Evolutionary conservation across 352 stramenopile species (phyloP).

Genomic region (Phytophthora quininea): DNA sequence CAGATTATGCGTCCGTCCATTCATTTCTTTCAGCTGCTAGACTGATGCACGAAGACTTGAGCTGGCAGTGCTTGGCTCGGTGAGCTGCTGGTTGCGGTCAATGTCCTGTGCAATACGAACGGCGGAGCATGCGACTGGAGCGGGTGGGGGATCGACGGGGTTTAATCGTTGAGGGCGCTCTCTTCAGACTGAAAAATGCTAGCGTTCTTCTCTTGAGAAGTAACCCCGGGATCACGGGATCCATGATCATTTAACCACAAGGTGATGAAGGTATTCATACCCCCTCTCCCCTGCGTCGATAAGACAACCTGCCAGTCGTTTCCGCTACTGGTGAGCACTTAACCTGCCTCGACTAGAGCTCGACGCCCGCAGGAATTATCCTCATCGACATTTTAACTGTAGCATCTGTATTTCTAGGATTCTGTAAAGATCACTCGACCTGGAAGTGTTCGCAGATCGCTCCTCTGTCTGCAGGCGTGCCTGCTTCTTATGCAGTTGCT

Average conservation of each 20-base stretch:
- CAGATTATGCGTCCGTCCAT: no score
- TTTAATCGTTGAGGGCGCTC: slow-evolving; percentile 11
- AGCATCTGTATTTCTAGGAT: background rate
- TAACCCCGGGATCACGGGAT: slow-evolving; percentile 81
- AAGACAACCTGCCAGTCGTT: slow-evolving; percentile 6
- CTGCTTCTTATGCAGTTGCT: background rate
- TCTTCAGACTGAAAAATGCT: slow-evolving; percentile 38
- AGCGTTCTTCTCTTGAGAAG: slow-evolving; percentile 47
- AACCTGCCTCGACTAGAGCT: slow-evolving; percentile 43
- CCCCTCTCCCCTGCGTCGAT: slow-evolving; percentile 19
- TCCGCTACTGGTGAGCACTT: slow-evolving; percentile 61
- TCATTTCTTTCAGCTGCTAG: background rate
- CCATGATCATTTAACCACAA: slow-evolving; percentile 76
- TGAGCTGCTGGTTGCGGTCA: slow-evolving; percentile 20
- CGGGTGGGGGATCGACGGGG: slow-evolving; percentile 32
- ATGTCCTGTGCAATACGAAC: slow-evolving; percentile 42
- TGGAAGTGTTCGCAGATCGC: background rate
- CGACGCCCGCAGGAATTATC: slow-evolving; percentile 49
- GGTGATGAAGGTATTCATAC: slow-evolving; percentile 76
- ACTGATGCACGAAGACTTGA: slow-evolving; percentile 26
- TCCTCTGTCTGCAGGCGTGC: no score
- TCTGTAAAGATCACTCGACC: no score
- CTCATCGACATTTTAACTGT: slow-evolving; percentile 34
- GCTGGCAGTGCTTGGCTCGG: slow-evolving; percentile 15
- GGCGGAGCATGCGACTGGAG: slow-evolving; percentile 18